Evolutionary conservation across 2,329 filamentous ascomycete species (phyloP), one percentile per base, ranked within the genome.

Genomic region (Phyllachora maydis): DNA sequence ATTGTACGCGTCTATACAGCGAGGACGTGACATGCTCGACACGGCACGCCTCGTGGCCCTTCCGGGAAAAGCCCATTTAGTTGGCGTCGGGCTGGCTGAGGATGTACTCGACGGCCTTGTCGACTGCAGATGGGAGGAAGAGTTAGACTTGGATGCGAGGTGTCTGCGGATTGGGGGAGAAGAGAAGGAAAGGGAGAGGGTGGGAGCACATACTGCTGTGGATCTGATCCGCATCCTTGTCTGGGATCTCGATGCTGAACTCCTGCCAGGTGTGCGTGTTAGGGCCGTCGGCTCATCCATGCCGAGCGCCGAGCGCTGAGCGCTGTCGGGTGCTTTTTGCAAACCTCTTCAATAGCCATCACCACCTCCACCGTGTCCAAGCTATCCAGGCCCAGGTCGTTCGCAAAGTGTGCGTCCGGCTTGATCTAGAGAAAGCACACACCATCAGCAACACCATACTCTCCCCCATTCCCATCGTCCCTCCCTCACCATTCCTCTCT

Each of bases 291-390:
- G 25, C 16, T 14, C 26, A 16, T 24, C 13, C 9, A 16, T n/a
- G 9, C 8, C 18, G 11, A 10, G 17, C 23, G 28, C 25, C 14
- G 24, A 32, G 20, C 20, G 24, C 11, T 11, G 21, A 18, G 32
- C 33, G 26, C 38, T 18, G 21, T 3, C 1, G 3, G 51, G 34
- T 54, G n/a, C n/a, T n/a, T n/a, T n/a, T n/a, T n/a, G n/a, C n/a
- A n/a, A n/a, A 82, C 76, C 72, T 98, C 88, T 67, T 98, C 88
- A 55, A 98, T 95, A 36, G 88, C 88, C 88, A 98, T 98, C 41
- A 98, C 88, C 37, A 98, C 88, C 65, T 98, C 88, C 34, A 98
- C 88, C 33, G 88, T 93, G 52, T 98, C 88, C 52, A 98, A 67
- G 56, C 77, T 90, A 61, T 98, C 88, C 42, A 98, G 63, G 35